Conservation (phyloP, 2,329 filamentous ascomycete genomes). For the Camptophora hylomeconis region DNA sequence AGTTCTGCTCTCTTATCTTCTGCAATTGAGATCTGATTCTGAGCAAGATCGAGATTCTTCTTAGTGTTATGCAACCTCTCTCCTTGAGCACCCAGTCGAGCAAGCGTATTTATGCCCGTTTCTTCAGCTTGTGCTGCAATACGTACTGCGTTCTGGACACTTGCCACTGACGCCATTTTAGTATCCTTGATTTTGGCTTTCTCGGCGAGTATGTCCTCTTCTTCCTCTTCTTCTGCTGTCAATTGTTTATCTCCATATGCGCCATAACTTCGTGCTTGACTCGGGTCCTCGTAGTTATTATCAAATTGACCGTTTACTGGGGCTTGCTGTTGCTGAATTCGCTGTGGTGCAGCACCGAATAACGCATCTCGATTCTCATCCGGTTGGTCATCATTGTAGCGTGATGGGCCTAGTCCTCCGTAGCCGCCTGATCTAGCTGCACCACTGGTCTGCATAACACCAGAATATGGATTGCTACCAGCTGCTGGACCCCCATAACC, state of each 20-base stretch:
- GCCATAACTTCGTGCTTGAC: slow-evolving; percentile 28
- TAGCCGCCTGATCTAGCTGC: slow-evolving; percentile 39
- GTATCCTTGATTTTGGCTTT: slow-evolving; percentile 63
- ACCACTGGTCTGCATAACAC: slow-evolving; percentile 20
- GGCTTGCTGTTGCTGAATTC: slow-evolving; percentile 32
- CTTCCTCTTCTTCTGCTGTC: slow-evolving; percentile 67
- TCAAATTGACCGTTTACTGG: slow-evolving; percentile 18
- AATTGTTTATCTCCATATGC: slow-evolving; percentile 59
- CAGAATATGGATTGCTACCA: slow-evolving; percentile 25
- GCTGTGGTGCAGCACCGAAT: slow-evolving; percentile 43
- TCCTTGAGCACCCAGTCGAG: slow-evolving; percentile 62
- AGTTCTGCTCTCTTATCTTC: slow-evolving; percentile 72
- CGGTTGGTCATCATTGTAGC: slow-evolving; percentile 36
- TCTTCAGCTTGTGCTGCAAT: slow-evolving; percentile 58
- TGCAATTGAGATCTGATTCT: slow-evolving; percentile 62
- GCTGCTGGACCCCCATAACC: slow-evolving; percentile 38
- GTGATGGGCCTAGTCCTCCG: slow-evolving; percentile 39
- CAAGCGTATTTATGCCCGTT: slow-evolving; percentile 57
- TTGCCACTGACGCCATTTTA: slow-evolving; percentile 65
- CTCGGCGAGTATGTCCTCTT: slow-evolving; percentile 57
- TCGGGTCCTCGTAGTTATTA: slow-evolving; percentile 23
- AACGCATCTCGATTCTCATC: slow-evolving; percentile 45
- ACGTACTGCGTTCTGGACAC: slow-evolving; percentile 55
- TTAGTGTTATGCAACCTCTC: slow-evolving; percentile 74
- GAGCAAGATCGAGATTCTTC: slow-evolving; percentile 65